Evolutionary conservation across 257 asterid genomes (phyloP), one percentile per base, ranked within the genome.

Genomic region (Ilex aquifolium): DNA sequence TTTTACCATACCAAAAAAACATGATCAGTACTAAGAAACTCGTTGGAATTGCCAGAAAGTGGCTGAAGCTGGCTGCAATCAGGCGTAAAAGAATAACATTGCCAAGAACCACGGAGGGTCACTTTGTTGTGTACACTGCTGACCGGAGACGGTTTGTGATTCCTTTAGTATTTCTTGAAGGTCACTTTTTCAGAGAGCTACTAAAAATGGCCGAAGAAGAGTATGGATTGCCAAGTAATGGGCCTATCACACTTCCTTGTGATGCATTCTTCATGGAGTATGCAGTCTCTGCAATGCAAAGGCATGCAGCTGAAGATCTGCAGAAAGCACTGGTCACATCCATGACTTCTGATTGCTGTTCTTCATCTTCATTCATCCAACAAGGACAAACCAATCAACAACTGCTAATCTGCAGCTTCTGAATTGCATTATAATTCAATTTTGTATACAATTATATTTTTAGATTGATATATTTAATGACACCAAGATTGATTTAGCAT

Each of bases 11-110:
- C 50, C 0, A 7, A 46, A 15, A 40, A 32, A 65, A 16, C n/a
- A 77, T 76, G 80, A 71, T 71, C 14, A 69, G 56, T 49, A 57
- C 66, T 36, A 72, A 59, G 67, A 72, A 64, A 49, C 75, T 77
- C 13, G 11, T 66, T 27, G 72, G 50, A 40, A 67, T 77, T 68
- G 80, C 81, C 44, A 66, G 53, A 2, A 78, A 66, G 68, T 77
- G 79, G 77, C 72, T 59, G 32, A 64, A 68, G 30, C 32, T 62
- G 4, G 59, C 82, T 0, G 73, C 66, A 14, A 57, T 65, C 44
- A 72, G 29, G 3, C 32, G 72, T 36, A 49, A 51, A 57, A 65
- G 66, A 63, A 69, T 76, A 29, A 53, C 77, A 8, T 63, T 7
- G 2, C 56, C 65, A 44, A 51, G 60, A 32, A 30, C 21, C 6